Evolutionary conservation across 2,329 filamentous ascomycete genomes (phyloP).

Genomic region (Xylariaceae sp.): DNA sequence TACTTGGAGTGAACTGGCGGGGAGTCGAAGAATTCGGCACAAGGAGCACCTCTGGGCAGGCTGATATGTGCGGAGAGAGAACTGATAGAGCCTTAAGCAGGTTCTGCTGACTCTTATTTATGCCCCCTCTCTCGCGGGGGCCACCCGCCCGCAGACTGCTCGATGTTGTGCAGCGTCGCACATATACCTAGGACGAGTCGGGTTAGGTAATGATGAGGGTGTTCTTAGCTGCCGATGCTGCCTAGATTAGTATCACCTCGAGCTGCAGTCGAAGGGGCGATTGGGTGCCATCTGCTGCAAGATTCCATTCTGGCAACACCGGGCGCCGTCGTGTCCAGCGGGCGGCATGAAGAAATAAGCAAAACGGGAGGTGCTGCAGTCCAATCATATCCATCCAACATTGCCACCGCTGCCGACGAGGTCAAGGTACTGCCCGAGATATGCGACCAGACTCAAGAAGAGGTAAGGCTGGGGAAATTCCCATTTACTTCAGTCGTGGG

Average conservation of each 20-base stretch:
- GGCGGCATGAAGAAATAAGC: background rate
- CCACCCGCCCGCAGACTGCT: background rate
- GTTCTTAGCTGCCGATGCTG: conserved; percentile 8
- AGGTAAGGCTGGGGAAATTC: no score
- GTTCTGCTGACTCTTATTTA: conserved; percentile 8
- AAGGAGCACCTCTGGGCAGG: background rate
- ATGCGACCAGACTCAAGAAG: no score
- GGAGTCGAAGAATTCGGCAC: background rate
- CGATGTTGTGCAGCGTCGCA: background rate
- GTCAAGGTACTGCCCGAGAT: no score
- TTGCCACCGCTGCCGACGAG: no score
- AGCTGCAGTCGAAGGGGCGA: conserved; percentile 6
- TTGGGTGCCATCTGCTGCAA: conserved; percentile 14
- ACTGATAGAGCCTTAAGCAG: background rate
- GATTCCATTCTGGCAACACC: conserved; percentile 1
- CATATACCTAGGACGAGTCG: background rate
- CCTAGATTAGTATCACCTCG: conserved; percentile 9
- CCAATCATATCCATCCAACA: no score
- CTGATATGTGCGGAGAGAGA: background rate
- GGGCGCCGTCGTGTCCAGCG: background rate
- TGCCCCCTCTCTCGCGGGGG: conserved; percentile 1
- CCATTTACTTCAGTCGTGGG: no score
- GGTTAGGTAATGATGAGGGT: background rate
- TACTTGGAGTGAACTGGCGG: background rate
- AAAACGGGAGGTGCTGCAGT: no score